phyloP scores from a whole-genome alignment of 208 protist species.

The Acanthamoeba triangularis region DNA sequence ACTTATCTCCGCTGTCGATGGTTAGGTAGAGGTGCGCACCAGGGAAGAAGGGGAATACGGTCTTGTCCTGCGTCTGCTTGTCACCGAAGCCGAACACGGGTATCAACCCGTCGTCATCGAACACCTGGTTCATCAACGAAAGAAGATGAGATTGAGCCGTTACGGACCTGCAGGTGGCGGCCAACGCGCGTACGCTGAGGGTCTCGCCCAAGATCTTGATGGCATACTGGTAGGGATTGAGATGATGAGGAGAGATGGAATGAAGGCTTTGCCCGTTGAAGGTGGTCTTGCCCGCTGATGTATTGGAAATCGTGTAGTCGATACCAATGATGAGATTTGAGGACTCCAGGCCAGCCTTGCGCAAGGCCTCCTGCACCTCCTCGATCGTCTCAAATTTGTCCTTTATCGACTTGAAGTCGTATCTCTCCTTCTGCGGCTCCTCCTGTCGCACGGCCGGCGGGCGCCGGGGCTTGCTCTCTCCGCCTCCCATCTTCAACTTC shows the following conservation, averaged over 20 bases:
- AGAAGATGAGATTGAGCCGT: neutral
- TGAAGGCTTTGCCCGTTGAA: constrained; percentile 88
- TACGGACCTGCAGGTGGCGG: too few species aligned
- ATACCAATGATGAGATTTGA: constrained; percentile 86
- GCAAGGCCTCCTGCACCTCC: constrained; percentile 80
- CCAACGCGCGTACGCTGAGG: constrained; percentile 51
- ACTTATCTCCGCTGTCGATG: neutral
- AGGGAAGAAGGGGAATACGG: constrained; percentile 88
- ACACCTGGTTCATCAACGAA: constrained; percentile 65
- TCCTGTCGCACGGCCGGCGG: neutral
- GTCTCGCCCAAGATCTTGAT: constrained; percentile 89
- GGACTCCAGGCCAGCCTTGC: constrained; percentile 73
- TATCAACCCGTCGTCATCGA: constrained; percentile 90
- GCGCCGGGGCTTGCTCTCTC: neutral
- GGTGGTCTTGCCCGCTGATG: constrained; percentile 79
- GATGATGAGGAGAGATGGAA: constrained; percentile 12
- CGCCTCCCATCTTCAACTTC: neutral
- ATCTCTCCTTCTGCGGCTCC: neutral
- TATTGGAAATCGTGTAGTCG: constrained; percentile 85
- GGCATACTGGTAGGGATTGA: constrained; percentile 90
- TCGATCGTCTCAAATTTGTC: constrained; percentile 80
- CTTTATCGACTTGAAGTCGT: neutral
- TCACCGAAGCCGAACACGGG: constrained; percentile 84
- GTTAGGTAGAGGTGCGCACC: neutral
- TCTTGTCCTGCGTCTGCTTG: constrained; percentile 81